Base-by-base conservation (phyloP, 441 rosid genomes). In the Adansonia gregorii region DNA sequence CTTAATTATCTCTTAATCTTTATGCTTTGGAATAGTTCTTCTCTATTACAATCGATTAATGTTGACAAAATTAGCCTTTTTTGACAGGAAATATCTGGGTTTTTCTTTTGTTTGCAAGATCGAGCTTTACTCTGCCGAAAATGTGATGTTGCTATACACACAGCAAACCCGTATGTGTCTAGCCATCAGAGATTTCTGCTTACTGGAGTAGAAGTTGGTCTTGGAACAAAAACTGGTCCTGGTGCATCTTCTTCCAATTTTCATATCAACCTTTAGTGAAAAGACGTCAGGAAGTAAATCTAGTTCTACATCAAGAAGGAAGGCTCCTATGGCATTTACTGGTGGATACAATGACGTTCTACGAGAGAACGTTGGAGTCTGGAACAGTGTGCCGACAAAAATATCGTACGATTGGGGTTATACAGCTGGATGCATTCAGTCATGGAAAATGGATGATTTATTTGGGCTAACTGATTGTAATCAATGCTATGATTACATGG, bases 51-150 rank as follows among this genome's bases (percentile, higher is more conserved):
- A 41, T 60, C 4, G 8, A 55, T 59, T 71, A 48, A 55, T 27
- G 7, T 0, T 78, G 78, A 31, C 15, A 4, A 6, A 39, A 55
- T 56, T 20, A 1, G 49, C 22, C n/a, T 20, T 45, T 49, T 52
- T 56, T 79, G 51, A 68, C 90, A 93, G 98, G 99, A 93, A 80
- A 81, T 88, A 6, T 84, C 95, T 65, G 99, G 99, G n/a, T 88
- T 90, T 82, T 95, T 95, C 97, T 95, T 95, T 66, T 95, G 99
- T 81, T 85, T 95, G 70, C 90, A 95, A 82, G 99, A 95, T 78
- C 86, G 99, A 84, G 98, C 99, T 60, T 84, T 95, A 49, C 92
- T 95, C 17, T 95, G 99, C 84, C 83, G 98, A 83, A 95, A 93
- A 87, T 93, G 99, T 81, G 99, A 95, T 82, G 85, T 93, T 72